phyloP scores from a whole-genome alignment of 306 rosid genomes.

The Cicer pinnatifidum region DNA sequence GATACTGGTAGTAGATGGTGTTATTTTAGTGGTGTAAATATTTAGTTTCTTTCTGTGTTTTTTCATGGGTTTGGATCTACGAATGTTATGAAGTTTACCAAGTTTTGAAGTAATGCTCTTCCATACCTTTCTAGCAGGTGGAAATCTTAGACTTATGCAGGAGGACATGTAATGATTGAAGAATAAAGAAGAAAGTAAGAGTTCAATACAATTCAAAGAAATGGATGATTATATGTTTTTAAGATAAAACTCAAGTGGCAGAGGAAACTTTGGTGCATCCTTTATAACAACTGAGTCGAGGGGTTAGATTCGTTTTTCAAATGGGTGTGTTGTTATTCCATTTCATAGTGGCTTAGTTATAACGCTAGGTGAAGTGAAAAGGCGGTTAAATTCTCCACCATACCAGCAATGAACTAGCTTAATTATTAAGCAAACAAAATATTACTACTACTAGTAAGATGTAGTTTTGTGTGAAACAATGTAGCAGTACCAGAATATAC shows the following conservation, averaged over 20 bases:
- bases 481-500: background rate
- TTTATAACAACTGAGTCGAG: constrained; percentile 26
- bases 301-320: constrained; percentile 29
- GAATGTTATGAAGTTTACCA: constrained; percentile 56
- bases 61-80: constrained; percentile 54
- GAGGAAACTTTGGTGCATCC: constrained; percentile 2
- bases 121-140: constrained; percentile 66
- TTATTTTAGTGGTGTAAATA: background rate
- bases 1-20: constrained; percentile 9
- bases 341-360: constrained; percentile 42
- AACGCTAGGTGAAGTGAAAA: constrained; percentile 45
- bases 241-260: background rate
- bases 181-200: background rate
- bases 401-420: constrained; percentile 26
- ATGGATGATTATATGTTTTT: background rate
- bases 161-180: constrained; percentile 53
- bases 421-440: constrained; percentile 37
- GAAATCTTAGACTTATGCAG: constrained; percentile 57
- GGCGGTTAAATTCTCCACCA: constrained; percentile 30
- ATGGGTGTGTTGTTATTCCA: background rate
- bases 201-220: background rate
- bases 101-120: constrained; percentile 64
- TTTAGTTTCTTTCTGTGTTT: constrained; percentile 49
- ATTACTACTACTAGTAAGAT: background rate
- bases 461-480: background rate